phyloP scores from a whole-genome alignment of 371 early-diverging fungal genomes.

The Massospora cicadina region DNA sequence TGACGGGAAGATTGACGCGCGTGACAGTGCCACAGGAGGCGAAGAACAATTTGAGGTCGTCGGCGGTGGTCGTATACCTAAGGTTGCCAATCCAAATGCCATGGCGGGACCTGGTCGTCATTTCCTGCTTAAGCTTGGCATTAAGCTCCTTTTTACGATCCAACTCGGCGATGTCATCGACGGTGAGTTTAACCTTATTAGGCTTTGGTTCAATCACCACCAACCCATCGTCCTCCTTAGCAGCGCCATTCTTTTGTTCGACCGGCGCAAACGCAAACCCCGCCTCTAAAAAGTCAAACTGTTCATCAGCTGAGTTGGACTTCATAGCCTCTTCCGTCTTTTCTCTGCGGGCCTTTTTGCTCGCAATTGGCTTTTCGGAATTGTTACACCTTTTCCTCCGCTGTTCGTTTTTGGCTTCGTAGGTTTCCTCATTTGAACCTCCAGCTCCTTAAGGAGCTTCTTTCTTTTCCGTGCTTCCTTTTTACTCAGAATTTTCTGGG shows the following conservation, averaged over 20 bases:
- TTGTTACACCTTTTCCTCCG: not conserved
- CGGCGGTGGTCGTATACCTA: conserved; percentile 32
- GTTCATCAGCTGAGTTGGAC: not conserved
- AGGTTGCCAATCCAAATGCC: conserved; percentile 66
- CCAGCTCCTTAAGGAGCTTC: not conserved
- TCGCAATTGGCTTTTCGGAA: not conserved
- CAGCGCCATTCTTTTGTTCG: conserved; percentile 8
- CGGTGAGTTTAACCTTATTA: conserved; percentile 13
- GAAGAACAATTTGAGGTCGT: conserved; percentile 35
- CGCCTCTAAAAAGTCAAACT: not conserved
- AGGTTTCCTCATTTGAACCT: not conserved
- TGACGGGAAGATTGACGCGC: conserved; percentile 44
- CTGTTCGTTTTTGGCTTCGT: not conserved
- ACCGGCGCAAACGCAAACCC: not conserved
- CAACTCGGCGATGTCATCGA: conserved; percentile 13
- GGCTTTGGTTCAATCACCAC: conserved; percentile 15
- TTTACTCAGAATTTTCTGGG: not conserved
- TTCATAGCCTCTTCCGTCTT: not conserved
- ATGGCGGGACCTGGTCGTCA: conserved; percentile 21
- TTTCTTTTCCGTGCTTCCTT: not conserved
- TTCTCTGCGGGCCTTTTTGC: too few species aligned
- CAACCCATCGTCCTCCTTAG: conserved; percentile 15
- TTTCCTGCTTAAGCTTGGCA: conserved; percentile 18
- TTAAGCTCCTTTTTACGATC: conserved; percentile 14
- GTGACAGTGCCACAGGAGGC: conserved; percentile 33